Percentiles rank a stretch among this genome's conserved stretches.
These are phyloP conservation scores for Quillaja saponaria DNA, from an alignment of 306 rosid species.

Conservation along the genomic window DNA sequence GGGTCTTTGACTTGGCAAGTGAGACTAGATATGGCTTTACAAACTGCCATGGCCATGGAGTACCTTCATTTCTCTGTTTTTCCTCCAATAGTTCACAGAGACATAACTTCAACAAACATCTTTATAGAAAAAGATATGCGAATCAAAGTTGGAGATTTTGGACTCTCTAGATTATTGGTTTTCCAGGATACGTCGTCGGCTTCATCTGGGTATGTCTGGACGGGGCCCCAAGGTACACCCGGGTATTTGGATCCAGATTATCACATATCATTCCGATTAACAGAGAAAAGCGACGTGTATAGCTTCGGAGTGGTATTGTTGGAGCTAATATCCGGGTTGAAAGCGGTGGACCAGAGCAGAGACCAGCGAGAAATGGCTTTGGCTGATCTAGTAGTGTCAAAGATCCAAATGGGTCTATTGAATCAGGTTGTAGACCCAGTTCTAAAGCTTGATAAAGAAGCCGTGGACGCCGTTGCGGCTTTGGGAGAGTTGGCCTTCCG, in stretches of 20 bases:
- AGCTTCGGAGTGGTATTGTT: constrained; percentile 87
- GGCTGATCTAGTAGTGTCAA: constrained; percentile 80
- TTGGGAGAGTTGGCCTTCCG: constrained; percentile 91
- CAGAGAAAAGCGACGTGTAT: constrained; percentile 95
- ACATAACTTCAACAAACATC: constrained; percentile 80
- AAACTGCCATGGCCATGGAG: constrained; percentile 91
- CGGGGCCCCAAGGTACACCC: constrained; percentile 97
- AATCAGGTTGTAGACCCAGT: constrained; percentile 71
- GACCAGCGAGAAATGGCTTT: constrained; percentile 77
- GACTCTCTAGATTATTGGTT: constrained; percentile 71
- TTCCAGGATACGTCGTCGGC: constrained; percentile 57
- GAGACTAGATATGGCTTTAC: constrained; percentile 71
- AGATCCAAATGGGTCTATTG: constrained; percentile 83
- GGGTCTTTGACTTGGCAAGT: constrained; percentile 66
- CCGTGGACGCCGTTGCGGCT: constrained; percentile 44
- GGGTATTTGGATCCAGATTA: constrained; percentile 97
- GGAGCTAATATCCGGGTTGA: constrained; percentile 74
- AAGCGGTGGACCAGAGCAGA: constrained; percentile 74
- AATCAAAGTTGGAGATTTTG: constrained; percentile 91
- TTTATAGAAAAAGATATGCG: constrained; percentile 88
- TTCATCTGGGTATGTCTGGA: constrained; percentile 70
- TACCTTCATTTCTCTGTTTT: constrained; percentile 76
- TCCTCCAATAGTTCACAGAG: constrained; percentile 88
- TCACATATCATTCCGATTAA: constrained; percentile 81
- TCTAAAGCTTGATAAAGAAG: constrained; percentile 40